A percentile compares a stretch with the other conserved stretches of the same genome.
These are phyloP conservation scores for Litchi chinensis DNA, from an alignment of 345 rosid species.

Conservation along the genomic window DNA sequence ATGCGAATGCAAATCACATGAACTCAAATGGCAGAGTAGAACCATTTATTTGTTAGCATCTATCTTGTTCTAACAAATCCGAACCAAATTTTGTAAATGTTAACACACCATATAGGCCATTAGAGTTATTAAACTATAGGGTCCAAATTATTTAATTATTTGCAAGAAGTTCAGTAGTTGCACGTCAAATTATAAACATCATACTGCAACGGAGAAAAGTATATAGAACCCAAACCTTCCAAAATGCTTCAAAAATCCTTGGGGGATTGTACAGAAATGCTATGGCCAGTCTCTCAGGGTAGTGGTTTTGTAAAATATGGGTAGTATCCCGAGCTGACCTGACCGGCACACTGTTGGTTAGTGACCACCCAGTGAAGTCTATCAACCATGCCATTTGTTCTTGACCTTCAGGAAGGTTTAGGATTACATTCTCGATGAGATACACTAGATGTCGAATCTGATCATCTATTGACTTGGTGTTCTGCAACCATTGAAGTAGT, in stretches of 20 bases:
- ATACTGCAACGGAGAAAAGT: background rate
- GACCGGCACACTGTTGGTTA: constrained; percentile 68
- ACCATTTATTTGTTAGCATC: background rate
- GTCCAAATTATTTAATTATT: background rate
- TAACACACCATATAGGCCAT: too few species aligned
- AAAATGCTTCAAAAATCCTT: constrained; percentile 89
- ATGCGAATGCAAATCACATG: background rate
- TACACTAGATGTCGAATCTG: constrained; percentile 84
- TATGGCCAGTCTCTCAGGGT: constrained; percentile 89
- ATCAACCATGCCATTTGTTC: constrained; percentile 95
- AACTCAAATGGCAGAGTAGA: background rate
- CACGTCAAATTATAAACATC: background rate
- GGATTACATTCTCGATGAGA: constrained; percentile 85
- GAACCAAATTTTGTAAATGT: background rate
- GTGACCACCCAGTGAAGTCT: constrained; percentile 89
- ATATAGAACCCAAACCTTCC: constrained; percentile 73
- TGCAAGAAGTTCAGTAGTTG: background rate
- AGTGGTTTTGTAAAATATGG: constrained; percentile 78
- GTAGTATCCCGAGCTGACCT: constrained; percentile 79
- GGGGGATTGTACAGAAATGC: constrained; percentile 97
- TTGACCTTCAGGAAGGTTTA: constrained; percentile 89
- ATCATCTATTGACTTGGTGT: constrained; percentile 65
- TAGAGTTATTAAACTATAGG: too few species aligned
- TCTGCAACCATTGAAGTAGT: constrained; percentile 46
- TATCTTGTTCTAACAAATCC: background rate